A percentile compares a stretch with the other conserved stretches of the same genome.
Evolutionary conservation across 2,329 filamentous ascomycete species (phyloP).

Genomic region (Hirsutella rhossiliensis): DNA sequence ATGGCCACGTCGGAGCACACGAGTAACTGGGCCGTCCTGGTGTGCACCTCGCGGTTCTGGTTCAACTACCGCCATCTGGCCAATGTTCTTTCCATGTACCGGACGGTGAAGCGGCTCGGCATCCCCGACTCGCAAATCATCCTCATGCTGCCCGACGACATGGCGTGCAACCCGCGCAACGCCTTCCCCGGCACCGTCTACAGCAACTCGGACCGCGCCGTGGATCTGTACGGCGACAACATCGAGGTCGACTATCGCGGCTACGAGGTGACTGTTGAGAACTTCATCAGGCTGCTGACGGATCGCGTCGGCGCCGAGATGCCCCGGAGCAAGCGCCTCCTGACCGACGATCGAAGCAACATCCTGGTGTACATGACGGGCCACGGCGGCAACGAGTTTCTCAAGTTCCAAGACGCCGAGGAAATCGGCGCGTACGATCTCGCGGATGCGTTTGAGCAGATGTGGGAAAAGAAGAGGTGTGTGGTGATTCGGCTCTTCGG

Average conservation of each 20-base stretch:
- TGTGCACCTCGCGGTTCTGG: conserved; percentile 97
- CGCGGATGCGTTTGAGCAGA: conserved; percentile 95
- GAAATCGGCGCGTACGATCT: conserved; percentile 95
- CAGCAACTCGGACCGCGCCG: conserved; percentile 90
- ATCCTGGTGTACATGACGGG: conserved; percentile 99
- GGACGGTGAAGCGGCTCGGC: conserved; percentile 92
- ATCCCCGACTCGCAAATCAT: conserved; percentile 99
- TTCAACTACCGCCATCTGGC: conserved; percentile 99
- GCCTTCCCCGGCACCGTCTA: conserved; percentile 96
- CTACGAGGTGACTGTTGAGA: conserved; percentile 98
- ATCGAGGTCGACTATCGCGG: conserved; percentile 98
- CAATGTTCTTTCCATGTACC: conserved; percentile 94
- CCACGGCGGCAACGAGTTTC: conserved; percentile 91
- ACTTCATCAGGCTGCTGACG: conserved; percentile 90
- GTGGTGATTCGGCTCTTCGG: conserved; percentile 1
- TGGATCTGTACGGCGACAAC: conserved; percentile 95
- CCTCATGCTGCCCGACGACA: conserved; percentile 98
- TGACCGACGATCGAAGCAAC: conserved; percentile 92
- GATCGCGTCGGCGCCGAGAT: conserved; percentile 92
- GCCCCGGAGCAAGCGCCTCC: conserved; percentile 81
- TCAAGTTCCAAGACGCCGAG: conserved; percentile 97
- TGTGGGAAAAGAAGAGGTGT: conserved; percentile 99
- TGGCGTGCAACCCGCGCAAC: conserved; percentile 98
- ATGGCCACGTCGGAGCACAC: conserved; percentile 63
- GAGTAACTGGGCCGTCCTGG: conserved; percentile 98